phyloP scores from a whole-genome alignment of 2,329 filamentous ascomycete genomes.

The Aureobasidium sp. region DNA sequence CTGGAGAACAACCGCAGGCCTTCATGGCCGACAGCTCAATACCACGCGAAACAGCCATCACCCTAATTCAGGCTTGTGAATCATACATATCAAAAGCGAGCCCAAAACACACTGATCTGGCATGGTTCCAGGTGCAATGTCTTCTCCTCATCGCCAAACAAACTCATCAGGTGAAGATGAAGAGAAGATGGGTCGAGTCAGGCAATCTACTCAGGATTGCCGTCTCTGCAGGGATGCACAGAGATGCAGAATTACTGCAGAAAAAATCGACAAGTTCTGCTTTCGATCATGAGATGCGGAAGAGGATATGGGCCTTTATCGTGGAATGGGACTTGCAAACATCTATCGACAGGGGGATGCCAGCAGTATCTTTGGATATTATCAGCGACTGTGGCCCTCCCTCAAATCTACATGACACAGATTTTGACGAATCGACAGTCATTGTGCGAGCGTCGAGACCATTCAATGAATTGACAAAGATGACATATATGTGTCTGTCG shows the following conservation, averaged over 20 bases:
- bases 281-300: conserved; percentile 48
- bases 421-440: conserved; percentile 30
- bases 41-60: conserved; percentile 34
- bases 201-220: conserved; percentile 47
- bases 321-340: conserved; percentile 51
- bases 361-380: conserved; percentile 34
- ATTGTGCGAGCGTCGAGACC: conserved; percentile 21
- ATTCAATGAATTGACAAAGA: conserved; percentile 23
- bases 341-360: conserved; percentile 49
- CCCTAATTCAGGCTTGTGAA: conserved; percentile 35
- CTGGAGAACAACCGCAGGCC: conserved; percentile 26
- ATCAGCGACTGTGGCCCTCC: conserved; percentile 47
- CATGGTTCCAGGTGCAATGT: conserved; percentile 46
- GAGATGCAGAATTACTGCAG: conserved; percentile 37
- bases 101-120: conserved; percentile 47
- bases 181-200: conserved; percentile 47
- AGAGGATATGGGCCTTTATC: conserved; percentile 52
- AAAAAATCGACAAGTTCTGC: conserved; percentile 28
- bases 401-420: conserved; percentile 45
- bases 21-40: conserved; percentile 40
- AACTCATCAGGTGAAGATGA: conserved; percentile 45
- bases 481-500: conserved; percentile 24
- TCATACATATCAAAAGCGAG: conserved; percentile 39
- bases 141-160: conserved; percentile 46
- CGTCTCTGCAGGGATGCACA: conserved; percentile 49